A percentile compares a stretch with the other conserved stretches of the same genome.
phyloP scores from a whole-genome alignment of 306 rosid genomes.

The Ceratonia siliqua region DNA sequence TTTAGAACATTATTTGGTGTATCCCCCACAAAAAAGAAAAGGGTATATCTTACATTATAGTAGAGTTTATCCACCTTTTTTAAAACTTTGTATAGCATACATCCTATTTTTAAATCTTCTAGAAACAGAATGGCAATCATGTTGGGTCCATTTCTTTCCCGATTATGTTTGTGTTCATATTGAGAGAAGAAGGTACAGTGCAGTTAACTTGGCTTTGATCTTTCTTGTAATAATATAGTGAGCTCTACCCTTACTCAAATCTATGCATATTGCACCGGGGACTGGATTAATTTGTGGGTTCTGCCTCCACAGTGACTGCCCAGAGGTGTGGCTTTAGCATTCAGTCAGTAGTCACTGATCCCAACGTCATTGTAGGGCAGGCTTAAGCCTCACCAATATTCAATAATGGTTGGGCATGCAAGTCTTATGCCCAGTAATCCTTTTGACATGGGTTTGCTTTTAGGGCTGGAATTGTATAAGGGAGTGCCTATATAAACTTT shows the following conservation, averaged over 20 bases:
- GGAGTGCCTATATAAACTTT: neutral
- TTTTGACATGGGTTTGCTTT: neutral
- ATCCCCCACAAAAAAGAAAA: neutral
- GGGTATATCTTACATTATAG: neutral
- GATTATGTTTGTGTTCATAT: slow-evolving; percentile 13
- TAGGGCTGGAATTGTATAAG: neutral
- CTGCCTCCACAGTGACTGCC: neutral
- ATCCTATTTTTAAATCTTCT: neutral
- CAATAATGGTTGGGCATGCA: neutral
- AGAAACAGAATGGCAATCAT: neutral
- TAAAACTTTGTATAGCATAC: neutral
- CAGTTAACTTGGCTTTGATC: slow-evolving; percentile 6
- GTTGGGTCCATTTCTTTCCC: neutral
- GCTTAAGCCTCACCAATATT: neutral
- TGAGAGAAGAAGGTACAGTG: neutral
- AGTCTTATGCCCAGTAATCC: neutral
- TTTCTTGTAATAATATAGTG: neutral
- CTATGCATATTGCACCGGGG: neutral
- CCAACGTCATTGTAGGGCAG: neutral
- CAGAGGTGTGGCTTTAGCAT: neutral
- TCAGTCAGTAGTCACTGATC: neutral
- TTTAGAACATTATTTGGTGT: neutral
- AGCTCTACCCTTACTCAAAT: neutral
- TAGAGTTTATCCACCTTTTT: neutral
- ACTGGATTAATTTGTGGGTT: neutral